Conservation (phyloP, 805 yeast species). For the Sungouiozyma intestinalis region DNA sequence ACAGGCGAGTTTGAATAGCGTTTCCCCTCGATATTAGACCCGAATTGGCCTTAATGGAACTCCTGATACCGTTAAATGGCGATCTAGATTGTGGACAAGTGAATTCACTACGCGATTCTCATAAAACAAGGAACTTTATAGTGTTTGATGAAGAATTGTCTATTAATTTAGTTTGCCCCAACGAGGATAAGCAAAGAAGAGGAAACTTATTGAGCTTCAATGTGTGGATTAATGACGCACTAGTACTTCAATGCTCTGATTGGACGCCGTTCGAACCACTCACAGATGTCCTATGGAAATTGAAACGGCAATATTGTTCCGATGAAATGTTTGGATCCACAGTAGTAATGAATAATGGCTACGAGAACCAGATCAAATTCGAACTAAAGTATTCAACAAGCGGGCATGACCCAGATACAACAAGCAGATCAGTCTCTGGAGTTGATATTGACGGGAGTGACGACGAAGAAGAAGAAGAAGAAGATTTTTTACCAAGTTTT, state of each 20-base stretch:
- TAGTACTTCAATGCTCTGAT: conserved; percentile 9
- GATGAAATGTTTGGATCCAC: conserved; percentile 19
- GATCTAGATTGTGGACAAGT: conserved; percentile 4
- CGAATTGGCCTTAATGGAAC: conserved; percentile 15
- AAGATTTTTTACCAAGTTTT: conserved; percentile 17
- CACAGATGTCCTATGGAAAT: conserved; percentile 7
- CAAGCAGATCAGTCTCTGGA: too few species aligned
- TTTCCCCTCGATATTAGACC: too few species aligned
- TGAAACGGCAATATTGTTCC: conserved; percentile 12
- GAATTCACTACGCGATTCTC: conserved; percentile 8
- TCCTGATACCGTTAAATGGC: conserved; percentile 14
- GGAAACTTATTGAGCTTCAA: conserved; percentile 3
- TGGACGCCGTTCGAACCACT: conserved; percentile 4
- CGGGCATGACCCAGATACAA: too few species aligned
- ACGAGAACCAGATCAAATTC: conserved; percentile 19
- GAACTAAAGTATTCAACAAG: conserved; percentile 5
- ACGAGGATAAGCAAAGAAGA: background rate
- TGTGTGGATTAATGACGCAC: conserved; percentile 24
- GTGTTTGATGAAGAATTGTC: conserved; percentile 24
- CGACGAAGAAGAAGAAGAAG: conserved; percentile 5
- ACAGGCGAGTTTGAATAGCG: too few species aligned
- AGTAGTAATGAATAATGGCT: conserved; percentile 27
- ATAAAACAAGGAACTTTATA: conserved; percentile 16
- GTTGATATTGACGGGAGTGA: too few species aligned
- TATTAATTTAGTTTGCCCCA: conserved; percentile 3